phyloP scores from a whole-genome alignment of 2,329 filamentous ascomycete species.

The Xylaria sp. region DNA sequence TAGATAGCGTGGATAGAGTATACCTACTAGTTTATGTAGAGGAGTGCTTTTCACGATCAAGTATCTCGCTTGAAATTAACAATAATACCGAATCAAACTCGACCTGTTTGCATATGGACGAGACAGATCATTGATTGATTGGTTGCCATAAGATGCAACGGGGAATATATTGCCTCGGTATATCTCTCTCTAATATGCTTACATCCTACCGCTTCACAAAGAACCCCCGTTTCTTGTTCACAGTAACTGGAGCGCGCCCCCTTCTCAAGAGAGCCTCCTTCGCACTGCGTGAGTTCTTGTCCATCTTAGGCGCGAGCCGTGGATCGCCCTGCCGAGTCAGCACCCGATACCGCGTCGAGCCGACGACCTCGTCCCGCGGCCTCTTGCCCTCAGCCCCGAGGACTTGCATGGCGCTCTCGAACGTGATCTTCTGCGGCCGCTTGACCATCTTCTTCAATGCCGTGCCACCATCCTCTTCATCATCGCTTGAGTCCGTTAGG shows the following conservation, averaged over 20 bases:
- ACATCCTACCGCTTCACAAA: constrained; percentile 53
- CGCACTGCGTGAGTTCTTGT: constrained; percentile 55
- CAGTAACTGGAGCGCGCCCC: constrained; percentile 52
- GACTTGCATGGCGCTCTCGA: constrained; percentile 55
- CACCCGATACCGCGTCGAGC: constrained; percentile 65
- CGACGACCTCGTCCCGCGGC: constrained; percentile 62
- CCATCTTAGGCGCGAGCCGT: constrained; percentile 61
- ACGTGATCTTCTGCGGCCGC: constrained; percentile 57
- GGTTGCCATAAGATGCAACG: neutral
- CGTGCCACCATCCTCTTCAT: constrained; percentile 40
- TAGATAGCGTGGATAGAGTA: neutral
- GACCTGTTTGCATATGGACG: neutral
- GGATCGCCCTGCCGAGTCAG: constrained; percentile 58
- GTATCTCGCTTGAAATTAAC: neutral
- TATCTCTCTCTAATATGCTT: constrained; percentile 16
- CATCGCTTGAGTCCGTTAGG: constrained; percentile 60
- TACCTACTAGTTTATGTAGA: neutral
- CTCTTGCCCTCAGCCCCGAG: constrained; percentile 54
- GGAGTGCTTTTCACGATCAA: neutral
- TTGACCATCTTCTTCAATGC: constrained; percentile 42
- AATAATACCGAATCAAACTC: neutral
- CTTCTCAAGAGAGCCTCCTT: constrained; percentile 61
- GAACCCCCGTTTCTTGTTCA: constrained; percentile 57
- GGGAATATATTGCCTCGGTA: constrained; percentile 10
- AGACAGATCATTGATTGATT: neutral